Evolutionary conservation across 2,329 filamentous ascomycete species (phyloP), one percentile per base, ranked within the genome.

Genomic region (Chrysosphaeria jannelii): DNA sequence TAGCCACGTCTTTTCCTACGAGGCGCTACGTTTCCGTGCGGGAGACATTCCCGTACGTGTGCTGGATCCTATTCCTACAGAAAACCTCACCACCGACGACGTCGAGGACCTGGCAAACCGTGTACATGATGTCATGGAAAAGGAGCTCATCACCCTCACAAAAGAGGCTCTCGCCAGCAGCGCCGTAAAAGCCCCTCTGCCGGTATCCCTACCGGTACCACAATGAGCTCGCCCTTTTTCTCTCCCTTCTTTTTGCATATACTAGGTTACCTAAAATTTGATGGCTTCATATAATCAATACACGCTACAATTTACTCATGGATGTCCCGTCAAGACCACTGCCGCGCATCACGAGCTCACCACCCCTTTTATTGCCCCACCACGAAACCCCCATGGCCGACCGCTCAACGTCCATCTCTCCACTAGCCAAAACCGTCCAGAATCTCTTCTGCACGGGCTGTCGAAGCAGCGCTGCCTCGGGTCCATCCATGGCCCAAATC

Each of bases 331-430:
- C 30, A 37, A 13, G 31, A 22, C 19, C 19, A 16, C 22, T 15
- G 23, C 19, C 9, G 14, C 21, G 11, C 22, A 54, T 29, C 6
- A 60, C 45, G 30, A 56, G 36, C 30, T 54, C 56, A 40, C 39
- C 60, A 45, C 44, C 57, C 5, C 56, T 56, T 17, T 43, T 43
- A 8, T 51, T 53, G 8, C 64, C 71, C 79, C 79, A 90, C 79
- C 79, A 91, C 3, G 62, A 60, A 10, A 89, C 70, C 23, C 69
- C 76, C 15, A 71, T 54, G 19, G 67, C 61, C 5, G 74, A 68
- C 28, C 76, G 57, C 38, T 88, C 72, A 13, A 88, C 67, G 42
- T 90, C 78, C 62, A 90, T 70, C 45, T 89, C 76, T 4, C 76
- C 76, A 33, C 57, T 65, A 19, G 66, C 66, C 7, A 90, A 44